Percentiles rank a stretch among this genome's conserved stretches.
phyloP scores from a whole-genome alignment of 345 rosid species.

The Murraya paniculata region DNA sequence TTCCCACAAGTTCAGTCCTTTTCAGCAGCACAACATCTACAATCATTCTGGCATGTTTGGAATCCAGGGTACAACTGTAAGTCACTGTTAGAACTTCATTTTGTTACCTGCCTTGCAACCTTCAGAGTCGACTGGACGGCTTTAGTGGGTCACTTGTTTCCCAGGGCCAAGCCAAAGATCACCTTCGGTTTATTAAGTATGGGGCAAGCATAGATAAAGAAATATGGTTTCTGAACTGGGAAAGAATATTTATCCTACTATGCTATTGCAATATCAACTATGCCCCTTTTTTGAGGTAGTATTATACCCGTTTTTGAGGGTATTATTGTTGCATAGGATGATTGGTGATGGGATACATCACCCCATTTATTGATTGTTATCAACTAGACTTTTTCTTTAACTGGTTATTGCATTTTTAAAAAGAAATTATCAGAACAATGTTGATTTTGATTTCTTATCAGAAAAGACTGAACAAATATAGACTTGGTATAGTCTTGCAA shows the following conservation, averaged over 20 bases:
- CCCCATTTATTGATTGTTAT: too few relatives aligned
- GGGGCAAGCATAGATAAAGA: too few relatives aligned
- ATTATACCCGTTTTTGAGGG: too few relatives aligned
- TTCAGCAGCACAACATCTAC: constrained; percentile 80
- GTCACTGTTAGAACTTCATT: constrained; percentile 23
- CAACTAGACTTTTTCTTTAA: not conserved
- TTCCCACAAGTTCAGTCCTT: constrained; percentile 66
- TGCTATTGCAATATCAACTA: not conserved
- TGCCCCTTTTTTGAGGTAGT: not conserved
- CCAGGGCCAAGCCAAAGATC: too few relatives aligned
- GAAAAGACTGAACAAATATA: not conserved
- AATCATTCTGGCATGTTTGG: constrained; percentile 74
- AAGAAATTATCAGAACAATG: not conserved
- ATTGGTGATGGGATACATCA: not conserved
- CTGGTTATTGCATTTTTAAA: not conserved
- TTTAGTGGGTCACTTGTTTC: too few relatives aligned
- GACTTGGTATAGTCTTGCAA: not conserved
- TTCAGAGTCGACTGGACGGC: too few relatives aligned
- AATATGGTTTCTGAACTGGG: not conserved
- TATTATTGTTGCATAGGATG: too few relatives aligned
- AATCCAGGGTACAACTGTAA: constrained; percentile 64
- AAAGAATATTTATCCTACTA: not conserved
- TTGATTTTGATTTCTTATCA: not conserved
- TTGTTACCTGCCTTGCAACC: too few relatives aligned
- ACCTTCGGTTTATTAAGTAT: too few relatives aligned